These are phyloP conservation scores for Terfezia claveryi DNA, from an alignment of 495 filamentous ascomycete genomes.

Conservation along the genomic window DNA sequence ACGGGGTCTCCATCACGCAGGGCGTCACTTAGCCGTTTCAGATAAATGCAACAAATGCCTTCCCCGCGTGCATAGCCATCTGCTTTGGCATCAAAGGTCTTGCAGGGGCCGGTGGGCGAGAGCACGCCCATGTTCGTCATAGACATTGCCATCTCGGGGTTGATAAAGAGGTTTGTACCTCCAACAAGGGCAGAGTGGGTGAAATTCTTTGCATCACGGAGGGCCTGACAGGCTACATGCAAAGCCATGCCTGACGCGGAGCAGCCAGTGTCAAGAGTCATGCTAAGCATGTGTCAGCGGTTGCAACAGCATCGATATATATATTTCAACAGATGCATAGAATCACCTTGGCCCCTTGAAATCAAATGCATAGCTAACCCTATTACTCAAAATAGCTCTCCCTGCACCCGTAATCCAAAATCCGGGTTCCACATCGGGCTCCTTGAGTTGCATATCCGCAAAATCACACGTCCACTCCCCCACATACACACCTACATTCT, in stretches of 20 bases:
- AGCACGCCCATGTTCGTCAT: slow-evolving; percentile 22
- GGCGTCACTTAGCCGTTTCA: slow-evolving; percentile 41
- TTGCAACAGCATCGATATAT: not conserved
- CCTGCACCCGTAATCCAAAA: slow-evolving; percentile 20
- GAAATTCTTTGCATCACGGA: not conserved
- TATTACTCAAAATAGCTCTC: slow-evolving; percentile 22
- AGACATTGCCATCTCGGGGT: slow-evolving; percentile 34
- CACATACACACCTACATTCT: slow-evolving; percentile 23
- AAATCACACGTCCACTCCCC: slow-evolving; percentile 26
- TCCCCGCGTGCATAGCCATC: slow-evolving; percentile 48
- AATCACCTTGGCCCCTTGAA: slow-evolving; percentile 2
- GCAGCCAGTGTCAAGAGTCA: slow-evolving; percentile 23
- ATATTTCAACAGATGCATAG: not conserved
- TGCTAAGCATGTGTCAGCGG: slow-evolving; percentile 3
- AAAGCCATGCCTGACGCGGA: slow-evolving; percentile 13
- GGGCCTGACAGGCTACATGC: not conserved
- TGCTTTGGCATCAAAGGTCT: slow-evolving; percentile 38
- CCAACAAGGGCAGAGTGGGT: slow-evolving; percentile 28
- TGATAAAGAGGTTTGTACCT: slow-evolving; percentile 35
- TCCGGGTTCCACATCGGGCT: slow-evolving; percentile 12
- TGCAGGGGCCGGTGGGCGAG: slow-evolving; percentile 25
- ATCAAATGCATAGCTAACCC: slow-evolving; percentile 20
- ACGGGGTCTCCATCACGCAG: slow-evolving; percentile 34
- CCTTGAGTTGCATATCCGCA: slow-evolving; percentile 16
- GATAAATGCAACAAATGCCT: slow-evolving; percentile 31